phyloP scores from a whole-genome alignment of 371 early-diverging fungal genomes.

The Mucor piriformis region DNA sequence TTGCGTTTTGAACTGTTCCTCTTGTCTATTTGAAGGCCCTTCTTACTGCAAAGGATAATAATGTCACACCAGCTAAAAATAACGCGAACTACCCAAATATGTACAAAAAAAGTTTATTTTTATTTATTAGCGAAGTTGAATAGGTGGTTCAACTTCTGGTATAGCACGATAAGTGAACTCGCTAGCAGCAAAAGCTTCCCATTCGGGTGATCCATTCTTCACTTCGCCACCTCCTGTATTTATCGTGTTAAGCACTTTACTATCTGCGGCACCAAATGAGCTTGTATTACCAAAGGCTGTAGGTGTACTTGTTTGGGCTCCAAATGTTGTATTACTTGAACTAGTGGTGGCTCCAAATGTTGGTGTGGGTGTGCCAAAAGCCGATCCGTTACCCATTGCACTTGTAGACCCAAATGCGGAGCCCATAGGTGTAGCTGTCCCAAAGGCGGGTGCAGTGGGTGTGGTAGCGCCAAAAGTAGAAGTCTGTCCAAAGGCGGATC shows the following conservation, averaged over 20 bases:
- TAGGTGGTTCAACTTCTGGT: slow-evolving; percentile 57
- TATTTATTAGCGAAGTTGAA: slow-evolving; percentile 24
- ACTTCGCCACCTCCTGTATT: slow-evolving; percentile 13
- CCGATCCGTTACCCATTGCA: slow-evolving; percentile 11
- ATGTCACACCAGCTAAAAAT: background rate
- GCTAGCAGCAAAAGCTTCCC: slow-evolving; percentile 43
- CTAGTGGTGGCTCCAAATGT: slow-evolving; percentile 5
- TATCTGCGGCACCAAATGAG: slow-evolving; percentile 16
- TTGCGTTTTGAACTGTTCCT: no score
- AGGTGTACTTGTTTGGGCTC: slow-evolving; percentile 4
- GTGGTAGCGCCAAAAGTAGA: slow-evolving; percentile 28
- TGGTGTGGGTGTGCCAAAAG: slow-evolving; percentile 24
- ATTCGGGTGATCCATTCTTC: slow-evolving; percentile 14
- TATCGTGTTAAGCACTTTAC: background rate
- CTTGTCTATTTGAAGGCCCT: no score
- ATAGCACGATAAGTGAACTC: slow-evolving; percentile 42
- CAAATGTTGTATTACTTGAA: slow-evolving; percentile 4
- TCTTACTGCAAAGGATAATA: no score
- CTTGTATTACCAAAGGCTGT: slow-evolving; percentile 16
- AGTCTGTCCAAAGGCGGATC: slow-evolving; percentile 33
- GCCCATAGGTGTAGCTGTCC: slow-evolving; percentile 10
- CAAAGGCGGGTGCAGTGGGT: slow-evolving; percentile 27
- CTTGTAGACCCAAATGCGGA: slow-evolving; percentile 19
- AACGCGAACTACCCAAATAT: background rate
- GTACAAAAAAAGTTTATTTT: background rate